Evolutionary conservation across 768 basidiomycete genomes (phyloP), one percentile per base, ranked within the genome.

Genomic region (Mycena albidolilacea): DNA sequence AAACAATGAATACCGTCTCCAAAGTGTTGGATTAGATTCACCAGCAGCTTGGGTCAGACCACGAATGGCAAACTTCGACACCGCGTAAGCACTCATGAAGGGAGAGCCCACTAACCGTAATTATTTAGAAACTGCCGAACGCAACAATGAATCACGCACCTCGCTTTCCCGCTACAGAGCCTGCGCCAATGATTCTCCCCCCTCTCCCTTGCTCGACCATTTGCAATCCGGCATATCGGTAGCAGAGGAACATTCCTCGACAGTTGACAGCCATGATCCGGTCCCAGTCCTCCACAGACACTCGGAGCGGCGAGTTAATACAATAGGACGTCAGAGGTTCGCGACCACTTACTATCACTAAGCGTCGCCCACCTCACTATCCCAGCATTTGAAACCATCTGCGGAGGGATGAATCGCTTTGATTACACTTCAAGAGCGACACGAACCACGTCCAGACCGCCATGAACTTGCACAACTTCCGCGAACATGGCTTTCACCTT

Each of bases 161-260:
- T 70, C 62, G 67, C 54, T 78, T 78, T 14, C 76, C 78, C 11
- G 41, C 46, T 7, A 66, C 48, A 8, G 75, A 78, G 37, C 69
- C 72, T 0, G 78, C 77, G 38, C 83, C 86, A 30, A 87, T 80
- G 1, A 86, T 82, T 7, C 85, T 72, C 0, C 85, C 84, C 0
- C 84, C 84, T 0, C 75, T 73, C 0, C 85, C 84, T 72, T 84
- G 86, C 43, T 74, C 69, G 59, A 87, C 78, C 83, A 86, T 82
- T 67, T 85, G 80, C n/a, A 69, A 17, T 3, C 81, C 84, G 3
- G 85, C 85, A 39, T 83, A 78, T 66, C 84, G 82, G 78, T 84
- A 86, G 72, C 82, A 83, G 17, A 84, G 75, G 67, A 85, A 83
- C 5, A 77, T 60, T 2, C 82, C 82, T 3, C 81, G 77, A 0